Evolutionary conservation across 495 filamentous ascomycete genomes (phyloP), one percentile per base, ranked within the genome.

Genomic region (Cetradonia linearis): DNA sequence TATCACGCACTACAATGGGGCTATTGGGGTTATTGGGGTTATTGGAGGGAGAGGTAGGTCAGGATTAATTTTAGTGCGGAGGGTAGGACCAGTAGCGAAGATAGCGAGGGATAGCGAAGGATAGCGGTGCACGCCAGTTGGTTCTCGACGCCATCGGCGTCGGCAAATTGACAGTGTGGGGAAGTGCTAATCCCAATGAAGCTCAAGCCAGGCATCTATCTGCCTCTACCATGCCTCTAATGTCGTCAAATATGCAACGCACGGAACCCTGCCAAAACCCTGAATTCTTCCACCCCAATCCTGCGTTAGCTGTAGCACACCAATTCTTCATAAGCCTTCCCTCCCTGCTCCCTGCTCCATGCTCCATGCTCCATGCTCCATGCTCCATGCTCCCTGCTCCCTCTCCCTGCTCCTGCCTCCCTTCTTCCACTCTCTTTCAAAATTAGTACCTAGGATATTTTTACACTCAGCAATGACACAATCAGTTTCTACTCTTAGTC

Each of bases 1-100:
- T 61, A 55, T 61, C 50, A 27, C 28, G 33, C 52, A 61, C 59
- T 48, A 61, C 34, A 47, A 46, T 3, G 58, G 48, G 58, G 14
- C 34, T 59, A 59, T 31, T 53, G 46, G 44, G 40, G 40, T n/a
- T 44, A 30, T 49, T 52, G 27, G 33, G n/a, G 50, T 20, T 48
- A 58, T 58, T 55, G 36, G 59, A 61, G 50, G 47, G 47, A 34
- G 10, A 53, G 31, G 14, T 18, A 53, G 49, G 28, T 53, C 34
- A 54, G 34, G 16, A 23, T 54, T 54, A 54, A 20, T 46, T n/a
- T 13, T 13, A 25, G 42, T 9, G 33, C 5, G 33, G 33, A 11
- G 33, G 25, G 50, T 54, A 33, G 30, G 34, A 23, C 50, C 33
- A 54, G 31, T 36, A 34, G 50, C 50, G 40, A 58, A 31, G 38